Conservation (phyloP, 1,139 yeast genomes). For the Pichia sp. region DNA sequence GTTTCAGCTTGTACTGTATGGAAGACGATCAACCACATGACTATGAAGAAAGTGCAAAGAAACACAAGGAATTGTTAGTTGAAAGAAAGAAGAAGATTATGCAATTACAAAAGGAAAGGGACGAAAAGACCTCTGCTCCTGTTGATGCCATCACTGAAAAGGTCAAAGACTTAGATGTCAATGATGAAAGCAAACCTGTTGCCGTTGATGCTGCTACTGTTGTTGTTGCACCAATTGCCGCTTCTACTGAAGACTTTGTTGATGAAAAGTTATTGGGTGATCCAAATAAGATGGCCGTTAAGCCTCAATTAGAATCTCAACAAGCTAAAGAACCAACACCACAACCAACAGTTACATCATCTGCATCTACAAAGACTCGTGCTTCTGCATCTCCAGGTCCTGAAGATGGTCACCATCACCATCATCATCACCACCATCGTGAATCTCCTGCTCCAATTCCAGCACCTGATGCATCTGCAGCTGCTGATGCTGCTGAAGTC, state of each 20-base stretch:
- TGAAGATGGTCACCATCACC: constrained; percentile 13
- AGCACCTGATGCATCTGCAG: neutral
- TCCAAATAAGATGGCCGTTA: constrained; percentile 26
- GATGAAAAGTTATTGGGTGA: constrained; percentile 21
- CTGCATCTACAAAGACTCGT: neutral
- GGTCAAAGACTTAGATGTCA: neutral
- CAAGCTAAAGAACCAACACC: neutral
- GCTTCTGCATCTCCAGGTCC: neutral
- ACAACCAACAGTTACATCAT: neutral
- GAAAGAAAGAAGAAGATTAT: constrained; percentile 37
- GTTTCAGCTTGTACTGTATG: constrained; percentile 66
- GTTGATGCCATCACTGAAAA: neutral
- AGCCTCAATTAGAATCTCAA: constrained; percentile 14
- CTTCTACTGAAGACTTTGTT: constrained; percentile 4
- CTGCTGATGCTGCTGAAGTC: constrained; percentile 13
- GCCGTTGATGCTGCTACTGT: neutral
- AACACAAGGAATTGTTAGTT: constrained; percentile 42
- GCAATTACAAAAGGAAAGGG: constrained; percentile 25
- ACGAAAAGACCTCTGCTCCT: constrained; percentile 5
- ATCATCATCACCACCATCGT: constrained; percentile 3
- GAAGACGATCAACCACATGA: constrained; percentile 45
- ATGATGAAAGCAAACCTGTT: neutral
- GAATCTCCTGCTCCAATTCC: neutral
- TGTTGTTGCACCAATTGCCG: no score
- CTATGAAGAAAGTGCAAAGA: constrained; percentile 45